phyloP scores from a whole-genome alignment of 371 early-diverging fungal species.

The Mortierella sp. region DNA sequence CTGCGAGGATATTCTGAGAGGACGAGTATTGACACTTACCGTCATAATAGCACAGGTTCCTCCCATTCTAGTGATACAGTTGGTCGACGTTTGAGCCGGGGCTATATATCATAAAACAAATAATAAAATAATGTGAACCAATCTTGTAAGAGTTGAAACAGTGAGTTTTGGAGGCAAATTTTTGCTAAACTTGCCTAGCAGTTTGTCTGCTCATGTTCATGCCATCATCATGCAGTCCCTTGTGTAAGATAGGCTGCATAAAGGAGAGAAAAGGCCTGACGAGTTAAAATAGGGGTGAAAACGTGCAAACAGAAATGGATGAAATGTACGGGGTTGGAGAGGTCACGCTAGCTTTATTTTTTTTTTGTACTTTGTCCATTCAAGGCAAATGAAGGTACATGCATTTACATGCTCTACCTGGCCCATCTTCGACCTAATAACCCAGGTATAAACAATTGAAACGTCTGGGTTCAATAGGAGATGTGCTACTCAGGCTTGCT shows the following conservation, averaged over 20 bases:
- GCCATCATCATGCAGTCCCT: too few relatives aligned
- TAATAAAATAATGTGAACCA: background rate
- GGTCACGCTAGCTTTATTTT: background rate
- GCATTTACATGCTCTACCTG: background rate
- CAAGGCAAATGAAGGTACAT: too few relatives aligned
- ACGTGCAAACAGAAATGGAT: background rate
- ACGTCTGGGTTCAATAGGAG: background rate
- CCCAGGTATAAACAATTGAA: conserved; percentile 13
- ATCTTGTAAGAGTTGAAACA: too few relatives aligned
- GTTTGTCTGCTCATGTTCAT: too few relatives aligned
- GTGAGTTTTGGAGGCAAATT: too few relatives aligned
- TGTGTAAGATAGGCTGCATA: background rate
- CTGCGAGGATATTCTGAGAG: conserved; percentile 34
- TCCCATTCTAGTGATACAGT: conserved; percentile 48
- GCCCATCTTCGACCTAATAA: background rate
- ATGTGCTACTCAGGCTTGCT: background rate
- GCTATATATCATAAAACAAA: conserved; percentile 24
- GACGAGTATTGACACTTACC: conserved; percentile 25
- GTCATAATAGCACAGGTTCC: conserved; percentile 47
- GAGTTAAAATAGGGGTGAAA: conserved; percentile 1
- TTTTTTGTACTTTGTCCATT: background rate
- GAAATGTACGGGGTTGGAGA: background rate
- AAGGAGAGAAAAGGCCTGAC: background rate
- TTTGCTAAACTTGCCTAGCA: too few relatives aligned
- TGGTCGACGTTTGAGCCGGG: conserved; percentile 41